Evolutionary conservation across 164 flowering plant genomes (phyloP).

Genomic region (Macadamia integrifolia): DNA sequence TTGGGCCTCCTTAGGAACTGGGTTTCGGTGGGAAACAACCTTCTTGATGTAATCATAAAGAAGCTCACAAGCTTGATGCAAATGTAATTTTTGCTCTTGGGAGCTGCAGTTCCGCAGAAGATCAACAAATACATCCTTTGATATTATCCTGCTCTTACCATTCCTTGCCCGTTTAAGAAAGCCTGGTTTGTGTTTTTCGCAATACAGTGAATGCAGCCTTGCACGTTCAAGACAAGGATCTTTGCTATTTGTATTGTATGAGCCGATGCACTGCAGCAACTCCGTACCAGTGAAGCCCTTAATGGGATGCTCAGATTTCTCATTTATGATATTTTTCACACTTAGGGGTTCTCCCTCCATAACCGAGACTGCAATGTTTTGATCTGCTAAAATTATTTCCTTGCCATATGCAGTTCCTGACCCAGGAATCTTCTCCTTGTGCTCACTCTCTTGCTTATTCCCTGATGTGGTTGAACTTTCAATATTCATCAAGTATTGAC

Average conservation of each 20-base stretch:
- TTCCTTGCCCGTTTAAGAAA: constrained; percentile 97
- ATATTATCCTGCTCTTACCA: constrained; percentile 79
- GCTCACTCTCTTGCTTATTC: constrained; percentile 50
- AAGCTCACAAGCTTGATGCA: constrained; percentile 88
- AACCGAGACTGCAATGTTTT: constrained; percentile 26
- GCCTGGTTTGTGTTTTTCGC: constrained; percentile 85
- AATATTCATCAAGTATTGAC: constrained; percentile 15
- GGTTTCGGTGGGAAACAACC: constrained; percentile 57
- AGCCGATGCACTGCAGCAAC: constrained; percentile 50
- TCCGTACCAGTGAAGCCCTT: constrained; percentile 21
- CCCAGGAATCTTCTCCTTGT: constrained; percentile 32
- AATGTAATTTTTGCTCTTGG: constrained; percentile 47
- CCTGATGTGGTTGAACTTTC: constrained; percentile 24
- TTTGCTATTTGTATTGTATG: constrained; percentile 24
- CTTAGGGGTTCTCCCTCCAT: constrained; percentile 21
- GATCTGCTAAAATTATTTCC: constrained; percentile 42
- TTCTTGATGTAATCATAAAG: constrained; percentile 73
- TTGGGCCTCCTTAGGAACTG: constrained; percentile 73
- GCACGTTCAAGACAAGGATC: constrained; percentile 58
- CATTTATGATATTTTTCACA: constrained; percentile 22
- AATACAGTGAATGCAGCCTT: constrained; percentile 63
- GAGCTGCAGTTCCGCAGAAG: constrained; percentile 56
- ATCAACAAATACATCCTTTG: constrained; percentile 76
- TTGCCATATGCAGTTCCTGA: constrained; percentile 27
- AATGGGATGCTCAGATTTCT: constrained; percentile 25